Evolutionary conservation across 164 flowering plant species (phyloP), one percentile per base, ranked within the genome.

Genomic region (Piper betle): DNA sequence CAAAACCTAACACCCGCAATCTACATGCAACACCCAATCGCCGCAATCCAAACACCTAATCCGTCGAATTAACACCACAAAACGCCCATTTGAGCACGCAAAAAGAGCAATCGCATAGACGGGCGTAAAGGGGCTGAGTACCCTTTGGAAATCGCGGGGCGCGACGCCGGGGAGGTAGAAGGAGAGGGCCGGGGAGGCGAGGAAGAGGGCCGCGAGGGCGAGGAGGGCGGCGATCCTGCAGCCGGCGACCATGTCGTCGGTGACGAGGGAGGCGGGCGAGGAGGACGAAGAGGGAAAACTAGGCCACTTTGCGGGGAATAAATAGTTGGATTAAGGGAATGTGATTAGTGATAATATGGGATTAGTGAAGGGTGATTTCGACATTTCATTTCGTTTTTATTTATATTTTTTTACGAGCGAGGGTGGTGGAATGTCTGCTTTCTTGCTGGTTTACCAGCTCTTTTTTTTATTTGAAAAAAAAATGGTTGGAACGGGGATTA

Each of bases 131-230:
- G 33, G 37, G 33, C 19, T 39, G 37, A 15, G 52, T 59, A 80
- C 84, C 72, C 46, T 60, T 50, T 59, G 72, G 62, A 80, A 80
- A 67, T 80, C 84, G 48, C 74, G 81, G 69, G 82, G 84, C 33
- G 82, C 80, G 50, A 80, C 84, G 55, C 84, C 84, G 10, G 84
- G 84, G 20, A 80, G 80, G 46, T 80, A 80, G 63, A 80, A 80
- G 10, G 80, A 70, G 20, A 73, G 59, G 4, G 65, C 61, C 16
- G 62, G 43, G 20, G 68, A 58, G 38, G 65, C 5, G 37, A 74
- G 55, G 17, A 75, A 70, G 39, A 66, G 57, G 37, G 38, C n/a
- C 55, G 54, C 19, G 68, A 70, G 17, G 58, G 46, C 41, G 54
- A 56, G 25, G 33, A 62, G 39, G 12, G 53, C 15, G 50, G 62